Base-by-base conservation (phyloP, 345 rosid genomes). In the Streptanthus diversifolius region DNA sequence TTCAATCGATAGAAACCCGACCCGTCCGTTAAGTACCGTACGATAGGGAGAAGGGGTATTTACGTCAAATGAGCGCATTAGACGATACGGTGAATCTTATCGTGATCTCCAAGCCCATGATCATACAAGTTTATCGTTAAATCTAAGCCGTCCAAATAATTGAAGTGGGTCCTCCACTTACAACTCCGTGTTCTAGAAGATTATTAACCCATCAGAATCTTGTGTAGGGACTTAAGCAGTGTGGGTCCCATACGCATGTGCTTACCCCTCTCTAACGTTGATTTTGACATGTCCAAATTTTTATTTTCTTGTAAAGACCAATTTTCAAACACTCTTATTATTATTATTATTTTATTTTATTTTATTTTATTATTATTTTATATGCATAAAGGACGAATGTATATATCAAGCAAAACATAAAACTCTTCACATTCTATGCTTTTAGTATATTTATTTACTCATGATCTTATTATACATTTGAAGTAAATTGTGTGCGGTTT, bases 171-270 rank as follows among this genome's bases (percentile, higher is more conserved):
- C 71, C 79, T 45, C 2, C 19, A 69, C 43, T 21, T n/a, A 69
- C 66, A 19, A 69, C 60, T 39, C 41, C 63, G 53, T 33, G 60
- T 54, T 47, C 8, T 63, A 76, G 75, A 70, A 22, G 79, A 76
- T 76, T 63, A 45, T 54, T 44, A 68, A 17, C 64, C 27, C 41
- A 0, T 44, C 27, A 37, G 60, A 66, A 74, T 66, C 67, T 52
- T 15, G 63, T 22, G 63, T 63, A 72, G 33, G 71, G 40, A 49
- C 30, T 47, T 17, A 45, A 69, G 12, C 36, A n/a, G n/a, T 19
- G 7, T 62, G 62, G 74, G 79, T 69, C 66, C 70, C 79, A 63
- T 2, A 13, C 58, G 71, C 79, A 76, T 76, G 79, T 76, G 79
- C 75, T 62, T 69, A 13, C 27, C 66, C 4, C 3, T 67, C 61